Conservation (phyloP, 2,329 filamentous ascomycete genomes). For the Fusarium sp. region DNA sequence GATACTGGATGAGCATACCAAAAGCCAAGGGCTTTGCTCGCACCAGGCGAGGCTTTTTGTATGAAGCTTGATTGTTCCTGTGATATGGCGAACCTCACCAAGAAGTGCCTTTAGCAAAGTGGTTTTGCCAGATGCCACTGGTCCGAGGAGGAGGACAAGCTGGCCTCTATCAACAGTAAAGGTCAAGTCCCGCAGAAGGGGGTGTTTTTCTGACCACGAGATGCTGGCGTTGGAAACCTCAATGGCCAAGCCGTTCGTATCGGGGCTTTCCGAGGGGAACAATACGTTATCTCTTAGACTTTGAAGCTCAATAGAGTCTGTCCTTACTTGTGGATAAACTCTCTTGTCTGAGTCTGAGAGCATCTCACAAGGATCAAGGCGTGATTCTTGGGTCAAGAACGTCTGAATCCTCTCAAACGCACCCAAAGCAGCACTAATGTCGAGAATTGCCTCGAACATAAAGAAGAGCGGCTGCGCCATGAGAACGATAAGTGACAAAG, state of each 20-base stretch:
- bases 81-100: constrained; percentile 48
- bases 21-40: constrained; percentile 54
- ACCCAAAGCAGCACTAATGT: constrained; percentile 55
- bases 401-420: constrained; percentile 58
- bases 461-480: constrained; percentile 56
- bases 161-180: constrained; percentile 50
- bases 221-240: constrained; percentile 49
- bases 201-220: constrained; percentile 52
- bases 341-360: neutral
- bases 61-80: constrained; percentile 39
- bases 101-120: constrained; percentile 58
- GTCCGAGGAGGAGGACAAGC: constrained; percentile 59
- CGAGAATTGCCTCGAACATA: constrained; percentile 56
- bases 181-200: constrained; percentile 51
- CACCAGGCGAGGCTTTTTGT: constrained; percentile 48
- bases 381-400: constrained; percentile 51
- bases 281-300: neutral
- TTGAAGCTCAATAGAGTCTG: constrained; percentile 9
- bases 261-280: neutral
- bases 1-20: constrained; percentile 30
- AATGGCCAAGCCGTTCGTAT: neutral
- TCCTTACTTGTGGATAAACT: neutral
- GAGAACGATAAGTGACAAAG: constrained; percentile 57
- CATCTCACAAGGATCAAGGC: constrained; percentile 44
- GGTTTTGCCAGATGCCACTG: constrained; percentile 61